Evolutionary conservation across 805 yeast genomes (phyloP), one percentile per base, ranked within the genome.

Genomic region (Vanderwaltozyma verrucispora): DNA sequence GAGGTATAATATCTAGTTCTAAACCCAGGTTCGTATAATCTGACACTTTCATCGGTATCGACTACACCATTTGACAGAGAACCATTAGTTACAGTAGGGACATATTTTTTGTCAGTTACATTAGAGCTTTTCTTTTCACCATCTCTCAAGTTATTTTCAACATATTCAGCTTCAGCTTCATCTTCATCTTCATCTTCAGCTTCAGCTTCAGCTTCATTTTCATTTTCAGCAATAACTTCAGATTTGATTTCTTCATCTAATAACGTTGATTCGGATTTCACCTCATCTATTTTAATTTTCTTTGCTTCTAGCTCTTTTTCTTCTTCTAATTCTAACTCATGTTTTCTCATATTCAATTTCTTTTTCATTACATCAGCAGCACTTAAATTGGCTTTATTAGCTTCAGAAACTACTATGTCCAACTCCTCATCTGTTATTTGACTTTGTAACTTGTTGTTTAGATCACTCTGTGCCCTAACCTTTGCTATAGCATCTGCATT

Each of bases 21-120:
- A 60, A 84, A 92, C 0, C 98, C 98, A 0, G 92, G 80, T 56
- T 86, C 94, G 77, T 84, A 80, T 44, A 85, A 61, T 47, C 77
- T 73, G 25, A 88, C 79, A 7, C 68, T 62, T 41, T 68, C 69
- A 33, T 72, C 75, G 12, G 68, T 67, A 28, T 65, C 70, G 30
- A 62, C 62, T 6, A 61, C 65, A 12, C 64, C 62, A 34, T 53
- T 48, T 7, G 48, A 52, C 0, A 61, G 45, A 13, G 43, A 45
- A 17, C 55, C 51, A 14, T 46, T 41, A 5, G 60, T 50, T 8
- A 55, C 57, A 1, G 56, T 43, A 7, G 52, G 29, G 13, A 25
- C 28, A 5, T 13, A 20, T 9, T 3, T 16, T 17, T 14, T 23
- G 21, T 13, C 16, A 18, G 16, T 13, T 12, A 41, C 18, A 15